Evolutionary conservation across 129 eudicot genomes (phyloP), one percentile per base, ranked within the genome.

Genomic region (Pulicaria dysenterica): DNA sequence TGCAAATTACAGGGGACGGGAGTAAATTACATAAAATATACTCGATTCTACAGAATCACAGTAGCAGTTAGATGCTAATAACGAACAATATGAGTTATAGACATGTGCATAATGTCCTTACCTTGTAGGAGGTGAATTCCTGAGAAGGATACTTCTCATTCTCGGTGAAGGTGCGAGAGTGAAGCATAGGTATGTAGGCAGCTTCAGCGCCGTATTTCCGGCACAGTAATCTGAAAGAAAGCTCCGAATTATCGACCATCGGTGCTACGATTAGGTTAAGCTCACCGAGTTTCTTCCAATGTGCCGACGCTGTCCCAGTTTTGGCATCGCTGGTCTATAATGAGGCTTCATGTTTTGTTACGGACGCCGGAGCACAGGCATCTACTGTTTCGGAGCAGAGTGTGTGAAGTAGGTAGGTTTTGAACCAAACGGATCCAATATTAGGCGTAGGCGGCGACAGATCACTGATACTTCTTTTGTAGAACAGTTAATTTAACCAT

Each of bases 121-220:
- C 99, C 96, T 90, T 74, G 84, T 97, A 95, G 46, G 97, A 88
- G 58, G 94, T 84, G 65, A 95, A 95, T 68, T 94, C 99, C 58
- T 69, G 79, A 13, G 82, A 57, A 0, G 97, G 88, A 78, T 84
- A 88, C 76, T 94, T 95, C 34, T 95, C 99, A 39, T 63, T 88
- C 74, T 88, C 89, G 4, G 76, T 60, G 69, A 90, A 90, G 46
- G 87, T 80, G 41, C 96, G 81, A 62, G 96, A 83, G 68, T 90
- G 97, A 15, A 94, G 87, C 97, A 90, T 94, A 5, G 99, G 97
- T 2, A 96, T 94, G 67, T 94, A 94, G 38, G 99, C 99, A 53
- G 97, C 97, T 44, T 80, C 69, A 44, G 97, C 99, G 0, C 99
- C 97, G 58, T 87, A 88, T 68, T 90, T 94, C 2, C 99, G 84